A percentile compares a stretch with the other conserved stretches of the same genome.
These are phyloP conservation scores for Climacium dendroides DNA, from an alignment of 225 moss, liverwort and hornwort genomes.

Conservation along the genomic window DNA sequence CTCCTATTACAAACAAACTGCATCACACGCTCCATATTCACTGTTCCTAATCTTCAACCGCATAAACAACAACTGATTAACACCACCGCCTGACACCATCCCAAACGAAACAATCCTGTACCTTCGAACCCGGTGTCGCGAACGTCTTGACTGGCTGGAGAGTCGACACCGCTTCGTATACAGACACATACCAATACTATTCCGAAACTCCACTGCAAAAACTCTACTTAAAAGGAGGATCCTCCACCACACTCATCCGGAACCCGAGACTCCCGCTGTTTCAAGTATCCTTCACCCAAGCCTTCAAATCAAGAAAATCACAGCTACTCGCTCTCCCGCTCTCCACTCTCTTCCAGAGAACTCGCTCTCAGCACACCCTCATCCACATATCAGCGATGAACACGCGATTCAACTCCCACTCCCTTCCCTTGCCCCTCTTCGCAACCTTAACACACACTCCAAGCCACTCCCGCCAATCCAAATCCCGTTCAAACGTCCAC, in stretches of 20 bases:
- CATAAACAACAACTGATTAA: not conserved
- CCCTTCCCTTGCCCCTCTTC: not conserved
- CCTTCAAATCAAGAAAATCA: not conserved
- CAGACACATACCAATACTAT: slow-evolving; percentile 21
- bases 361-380: not conserved
- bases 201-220: not conserved
- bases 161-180: slow-evolving; percentile 22
- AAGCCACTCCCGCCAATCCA: not conserved
- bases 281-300: not conserved
- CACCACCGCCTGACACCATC: not conserved
- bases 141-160: slow-evolving; percentile 4
- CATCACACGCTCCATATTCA: not conserved
- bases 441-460: not conserved
- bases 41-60: not conserved
- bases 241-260: slow-evolving; percentile 23
- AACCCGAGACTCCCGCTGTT: not conserved
- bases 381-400: not conserved
- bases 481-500: not conserved
- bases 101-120: not conserved
- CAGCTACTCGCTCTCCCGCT: not conserved
- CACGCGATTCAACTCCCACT: not conserved
- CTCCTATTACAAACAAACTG: not conserved
- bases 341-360: not conserved
- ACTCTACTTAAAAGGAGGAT: slow-evolving; percentile 2
- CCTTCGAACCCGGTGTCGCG: slow-evolving; percentile 16